Percentiles rank a stretch among this genome's conserved stretches.
Conservation (phyloP, 352 stramenopile species). For the Pythium rishiriense region DNA sequence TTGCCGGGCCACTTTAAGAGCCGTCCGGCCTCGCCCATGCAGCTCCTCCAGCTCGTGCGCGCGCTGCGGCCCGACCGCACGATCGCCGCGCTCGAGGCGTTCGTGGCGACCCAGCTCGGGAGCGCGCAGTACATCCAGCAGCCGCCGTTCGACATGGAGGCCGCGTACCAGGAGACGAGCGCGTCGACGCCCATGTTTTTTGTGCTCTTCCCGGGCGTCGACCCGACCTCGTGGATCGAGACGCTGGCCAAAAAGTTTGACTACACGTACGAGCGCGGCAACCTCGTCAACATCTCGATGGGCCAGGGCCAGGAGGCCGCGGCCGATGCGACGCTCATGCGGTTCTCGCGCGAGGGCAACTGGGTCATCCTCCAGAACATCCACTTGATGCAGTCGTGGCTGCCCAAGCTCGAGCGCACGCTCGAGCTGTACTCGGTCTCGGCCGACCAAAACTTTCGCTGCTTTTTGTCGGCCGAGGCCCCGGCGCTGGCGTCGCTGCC, state of each 20-base stretch:
- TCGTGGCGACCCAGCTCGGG: constrained; percentile 54
- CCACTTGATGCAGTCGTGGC: constrained; percentile 91
- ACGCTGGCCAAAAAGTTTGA: constrained; percentile 80
- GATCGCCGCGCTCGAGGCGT: constrained; percentile 65
- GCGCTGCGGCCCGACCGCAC: constrained; percentile 86
- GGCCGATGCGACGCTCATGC: constrained; percentile 70
- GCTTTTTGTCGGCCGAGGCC: constrained; percentile 92
- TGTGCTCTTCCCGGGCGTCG: constrained; percentile 91
- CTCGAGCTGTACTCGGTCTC: constrained; percentile 77
- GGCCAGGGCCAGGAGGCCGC: constrained; percentile 84
- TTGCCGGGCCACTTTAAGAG: constrained; percentile 88
- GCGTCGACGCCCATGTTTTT: constrained; percentile 93
- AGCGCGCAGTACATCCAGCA: constrained; percentile 73
- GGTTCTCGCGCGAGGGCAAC: constrained; percentile 69
- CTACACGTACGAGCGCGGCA: constrained; percentile 75
- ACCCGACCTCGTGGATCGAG: constrained; percentile 85
- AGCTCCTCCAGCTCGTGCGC: constrained; percentile 78
- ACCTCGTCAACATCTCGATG: constrained; percentile 88
- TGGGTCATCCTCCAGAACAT: constrained; percentile 93
- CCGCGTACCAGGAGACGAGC: constrained; percentile 86
- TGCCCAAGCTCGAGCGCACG: constrained; percentile 80
- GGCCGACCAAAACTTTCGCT: constrained; percentile 92
- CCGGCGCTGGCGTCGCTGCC: constrained; percentile 79
- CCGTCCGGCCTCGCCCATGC: constrained; percentile 40
- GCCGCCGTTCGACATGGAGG: constrained; percentile 86